Conservation (phyloP, 225 moss, liverwort and hornwort species). For the Bryum argenteum region DNA sequence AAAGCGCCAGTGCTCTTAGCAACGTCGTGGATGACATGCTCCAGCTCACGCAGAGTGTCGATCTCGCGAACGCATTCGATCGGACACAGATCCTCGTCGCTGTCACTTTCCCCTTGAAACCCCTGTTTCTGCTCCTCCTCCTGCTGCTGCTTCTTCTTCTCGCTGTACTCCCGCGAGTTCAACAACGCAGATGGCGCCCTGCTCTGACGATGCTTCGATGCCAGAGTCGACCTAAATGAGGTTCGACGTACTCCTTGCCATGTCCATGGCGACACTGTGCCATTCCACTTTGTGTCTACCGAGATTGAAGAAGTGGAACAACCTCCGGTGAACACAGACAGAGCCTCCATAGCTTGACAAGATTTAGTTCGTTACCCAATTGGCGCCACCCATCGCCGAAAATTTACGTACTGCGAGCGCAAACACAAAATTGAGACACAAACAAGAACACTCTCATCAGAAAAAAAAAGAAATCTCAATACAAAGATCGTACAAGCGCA, state of each 20-base stretch:
- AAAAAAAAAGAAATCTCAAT: background rate
- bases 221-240: conserved; percentile 22
- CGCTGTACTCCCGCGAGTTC: conserved; percentile 51
- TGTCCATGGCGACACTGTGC: conserved; percentile 3
- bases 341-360: conserved; percentile 26
- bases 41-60: conserved; percentile 54
- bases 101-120: conserved; percentile 31
- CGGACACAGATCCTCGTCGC: conserved; percentile 77
- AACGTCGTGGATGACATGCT: conserved; percentile 56
- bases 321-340: conserved; percentile 22
- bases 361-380: no score
- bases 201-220: conserved; percentile 9
- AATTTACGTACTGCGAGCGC: background rate
- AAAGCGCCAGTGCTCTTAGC: conserved; percentile 56
- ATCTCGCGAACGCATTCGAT: conserved; percentile 93
- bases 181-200: conserved; percentile 42
- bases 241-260: conserved; percentile 24
- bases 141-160: conserved; percentile 31
- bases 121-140: conserved; percentile 40
- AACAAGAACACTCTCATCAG: background rate
- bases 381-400: no score
- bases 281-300: conserved; percentile 17
- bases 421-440: background rate
- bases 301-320: conserved; percentile 24
- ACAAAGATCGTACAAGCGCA: background rate